Evolutionary conservation across 2,329 filamentous ascomycete species (phyloP).

Genomic region (Daldinia sp.): DNA sequence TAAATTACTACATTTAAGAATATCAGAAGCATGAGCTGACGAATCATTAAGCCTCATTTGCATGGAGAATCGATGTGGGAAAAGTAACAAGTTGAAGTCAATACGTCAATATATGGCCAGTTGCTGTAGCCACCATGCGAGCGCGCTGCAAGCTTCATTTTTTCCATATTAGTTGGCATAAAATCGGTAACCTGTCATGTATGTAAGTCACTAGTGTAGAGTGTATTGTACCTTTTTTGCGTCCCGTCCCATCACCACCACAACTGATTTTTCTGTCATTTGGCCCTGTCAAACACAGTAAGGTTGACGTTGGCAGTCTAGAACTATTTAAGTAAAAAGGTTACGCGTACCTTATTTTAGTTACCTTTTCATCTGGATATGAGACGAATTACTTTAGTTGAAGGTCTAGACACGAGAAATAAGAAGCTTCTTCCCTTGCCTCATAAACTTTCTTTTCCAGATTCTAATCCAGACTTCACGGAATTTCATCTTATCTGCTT

Average conservation of each 20-base stretch:
- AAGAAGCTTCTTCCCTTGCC: slow-evolving; percentile 4
- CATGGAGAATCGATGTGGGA: slow-evolving; percentile 15
- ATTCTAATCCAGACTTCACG: neutral
- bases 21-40: slow-evolving; percentile 29
- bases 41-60: slow-evolving; percentile 18
- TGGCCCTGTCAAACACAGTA: slow-evolving; percentile 14
- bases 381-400: slow-evolving; percentile 25
- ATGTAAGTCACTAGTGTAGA: neutral
- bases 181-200: slow-evolving; percentile 10
- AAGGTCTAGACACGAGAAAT: slow-evolving; percentile 18
- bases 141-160: slow-evolving; percentile 14
- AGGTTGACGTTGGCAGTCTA: slow-evolving; percentile 27
- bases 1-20: slow-evolving; percentile 6
- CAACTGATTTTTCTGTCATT: neutral
- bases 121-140: slow-evolving; percentile 29
- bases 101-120: slow-evolving; percentile 23
- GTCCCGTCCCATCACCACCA: slow-evolving; percentile 31
- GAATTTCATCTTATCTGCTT: neutral
- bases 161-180: slow-evolving; percentile 25
- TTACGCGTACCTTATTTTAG: slow-evolving; percentile 37
- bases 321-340: slow-evolving; percentile 35
- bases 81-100: slow-evolving; percentile 27
- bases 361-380: slow-evolving; percentile 26
- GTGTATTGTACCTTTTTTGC: slow-evolving; percentile 17
- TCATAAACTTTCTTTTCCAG: neutral